Conservation (phyloP, 176 grass and related monocot genomes). For the Rhynchospora tenuis region DNA sequence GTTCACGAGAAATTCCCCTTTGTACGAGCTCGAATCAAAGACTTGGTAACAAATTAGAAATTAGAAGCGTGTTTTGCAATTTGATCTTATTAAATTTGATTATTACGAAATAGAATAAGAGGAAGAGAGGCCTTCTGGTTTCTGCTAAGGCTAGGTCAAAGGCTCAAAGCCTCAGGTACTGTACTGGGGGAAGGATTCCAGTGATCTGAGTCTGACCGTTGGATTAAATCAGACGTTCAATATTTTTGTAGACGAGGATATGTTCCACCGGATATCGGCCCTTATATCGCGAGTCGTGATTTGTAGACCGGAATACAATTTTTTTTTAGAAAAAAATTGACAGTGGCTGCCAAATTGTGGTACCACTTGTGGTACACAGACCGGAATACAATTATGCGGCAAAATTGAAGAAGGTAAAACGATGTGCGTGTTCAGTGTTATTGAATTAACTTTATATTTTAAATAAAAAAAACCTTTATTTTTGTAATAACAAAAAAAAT, state of each 20-base stretch:
- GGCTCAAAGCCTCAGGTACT: not conserved
- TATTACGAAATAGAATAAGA: not conserved
- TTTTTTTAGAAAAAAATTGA: too few relatives aligned
- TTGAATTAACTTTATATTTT: too few relatives aligned
- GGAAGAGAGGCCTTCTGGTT: not conserved
- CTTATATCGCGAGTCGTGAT: not conserved
- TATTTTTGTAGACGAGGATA: not conserved
- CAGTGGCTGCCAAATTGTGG: too few relatives aligned
- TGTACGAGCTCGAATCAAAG: not conserved
- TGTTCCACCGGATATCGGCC: not conserved
- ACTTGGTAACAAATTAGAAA: not conserved
- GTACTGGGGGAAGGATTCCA: not conserved
- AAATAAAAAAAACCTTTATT: too few relatives aligned
- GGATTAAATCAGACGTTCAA: not conserved
- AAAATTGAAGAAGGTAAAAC: too few relatives aligned
- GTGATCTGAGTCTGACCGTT: not conserved
- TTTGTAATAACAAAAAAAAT: too few relatives aligned
- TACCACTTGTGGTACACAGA: too few relatives aligned
- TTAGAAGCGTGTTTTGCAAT: not conserved
- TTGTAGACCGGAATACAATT: too few relatives aligned
- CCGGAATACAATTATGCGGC: too few relatives aligned
- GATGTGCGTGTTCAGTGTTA: too few relatives aligned
- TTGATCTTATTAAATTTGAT: constrained; percentile 1
- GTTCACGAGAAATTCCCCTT: not conserved
- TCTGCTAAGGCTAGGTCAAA: not conserved